These are phyloP conservation scores for Phytophthora hybrid DNA, from an alignment of 352 stramenopile species.

Conservation along the genomic window DNA sequence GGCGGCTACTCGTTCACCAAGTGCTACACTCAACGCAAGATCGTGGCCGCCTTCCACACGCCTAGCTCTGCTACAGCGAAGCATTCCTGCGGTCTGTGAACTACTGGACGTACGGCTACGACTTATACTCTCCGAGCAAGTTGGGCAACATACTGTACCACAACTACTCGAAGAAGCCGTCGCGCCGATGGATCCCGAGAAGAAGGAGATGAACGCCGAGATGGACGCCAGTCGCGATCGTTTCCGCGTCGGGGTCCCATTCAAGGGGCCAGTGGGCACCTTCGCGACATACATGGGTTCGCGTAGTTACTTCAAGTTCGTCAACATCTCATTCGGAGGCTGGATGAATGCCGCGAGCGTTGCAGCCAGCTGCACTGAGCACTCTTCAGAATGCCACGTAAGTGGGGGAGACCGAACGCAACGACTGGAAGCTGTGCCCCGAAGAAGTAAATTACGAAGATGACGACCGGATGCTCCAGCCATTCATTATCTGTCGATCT, in stretches of 20 bases:
- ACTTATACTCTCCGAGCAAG: slow-evolving; percentile 67
- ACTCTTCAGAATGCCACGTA: slow-evolving; percentile 50
- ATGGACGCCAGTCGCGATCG: slow-evolving; percentile 59
- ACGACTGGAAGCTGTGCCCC: slow-evolving; percentile 55
- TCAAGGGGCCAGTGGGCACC: slow-evolving; percentile 58
- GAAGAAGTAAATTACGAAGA: slow-evolving; percentile 5
- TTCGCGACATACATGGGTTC: slow-evolving; percentile 58
- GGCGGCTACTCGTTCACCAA: slow-evolving; percentile 82
- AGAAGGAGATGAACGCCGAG: slow-evolving; percentile 50
- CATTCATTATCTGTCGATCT: too few species aligned
- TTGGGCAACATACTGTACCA: slow-evolving; percentile 69
- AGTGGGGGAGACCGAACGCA: slow-evolving; percentile 54
- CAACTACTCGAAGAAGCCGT: slow-evolving; percentile 73
- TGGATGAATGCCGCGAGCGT: slow-evolving; percentile 59
- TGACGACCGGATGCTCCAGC: neutral
- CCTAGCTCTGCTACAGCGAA: slow-evolving; percentile 76
- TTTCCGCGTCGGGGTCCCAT: slow-evolving; percentile 53
- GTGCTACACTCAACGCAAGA: slow-evolving; percentile 73
- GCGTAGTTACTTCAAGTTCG: slow-evolving; percentile 66
- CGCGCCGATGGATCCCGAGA: slow-evolving; percentile 47
- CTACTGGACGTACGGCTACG: slow-evolving; percentile 72
- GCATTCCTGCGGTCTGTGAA: slow-evolving; percentile 66
- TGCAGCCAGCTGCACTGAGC: slow-evolving; percentile 74
- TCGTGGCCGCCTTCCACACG: slow-evolving; percentile 75
- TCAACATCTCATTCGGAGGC: slow-evolving; percentile 51